Evolutionary conservation across 2,329 filamentous ascomycete species (phyloP).

Genomic region (Cytospora chrysosperma): DNA sequence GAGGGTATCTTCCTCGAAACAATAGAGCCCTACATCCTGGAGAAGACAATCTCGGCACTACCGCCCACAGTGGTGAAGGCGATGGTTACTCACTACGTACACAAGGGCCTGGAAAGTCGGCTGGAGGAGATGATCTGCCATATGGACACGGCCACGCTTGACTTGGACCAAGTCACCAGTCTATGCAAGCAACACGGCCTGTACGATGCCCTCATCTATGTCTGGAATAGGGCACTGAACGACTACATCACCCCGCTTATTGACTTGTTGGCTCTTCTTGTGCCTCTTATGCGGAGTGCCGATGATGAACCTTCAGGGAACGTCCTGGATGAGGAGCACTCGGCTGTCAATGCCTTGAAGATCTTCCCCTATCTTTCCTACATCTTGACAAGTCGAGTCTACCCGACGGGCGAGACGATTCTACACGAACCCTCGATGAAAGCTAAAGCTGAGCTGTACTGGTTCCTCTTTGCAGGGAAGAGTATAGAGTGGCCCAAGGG

Average conservation of each 20-base stretch:
- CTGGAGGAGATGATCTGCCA: slow-evolving; percentile 94
- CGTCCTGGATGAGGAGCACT: slow-evolving; percentile 58
- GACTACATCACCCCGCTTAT: slow-evolving; percentile 91
- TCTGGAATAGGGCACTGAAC: slow-evolving; percentile 87
- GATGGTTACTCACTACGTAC: slow-evolving; percentile 78
- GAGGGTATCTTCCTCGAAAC: slow-evolving; percentile 82
- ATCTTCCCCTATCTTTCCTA: slow-evolving; percentile 95
- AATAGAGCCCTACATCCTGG: slow-evolving; percentile 83
- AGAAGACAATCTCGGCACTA: slow-evolving; percentile 69
- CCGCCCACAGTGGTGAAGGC: slow-evolving; percentile 85
- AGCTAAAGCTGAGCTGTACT: slow-evolving; percentile 87
- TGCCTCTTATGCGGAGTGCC: slow-evolving; percentile 56
- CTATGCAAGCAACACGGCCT: slow-evolving; percentile 89
- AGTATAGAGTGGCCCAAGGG: slow-evolving; percentile 72
- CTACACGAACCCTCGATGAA: slow-evolving; percentile 68
- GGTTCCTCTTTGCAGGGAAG: slow-evolving; percentile 87
- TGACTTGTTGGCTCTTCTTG: slow-evolving; percentile 72
- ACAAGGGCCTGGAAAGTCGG: slow-evolving; percentile 69
- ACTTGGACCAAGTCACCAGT: slow-evolving; percentile 87
- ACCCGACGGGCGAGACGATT: slow-evolving; percentile 79
- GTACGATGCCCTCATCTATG: slow-evolving; percentile 93
- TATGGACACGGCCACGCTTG: slow-evolving; percentile 85
- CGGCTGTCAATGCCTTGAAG: slow-evolving; percentile 75
- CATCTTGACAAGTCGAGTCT: slow-evolving; percentile 83
- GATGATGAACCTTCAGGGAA: slow-evolving; percentile 52